A percentile compares a stretch with the other conserved stretches of the same genome.
These are phyloP conservation scores for Lentinula aciculospora DNA, from an alignment of 768 basidiomycete species.

Conservation along the genomic window DNA sequence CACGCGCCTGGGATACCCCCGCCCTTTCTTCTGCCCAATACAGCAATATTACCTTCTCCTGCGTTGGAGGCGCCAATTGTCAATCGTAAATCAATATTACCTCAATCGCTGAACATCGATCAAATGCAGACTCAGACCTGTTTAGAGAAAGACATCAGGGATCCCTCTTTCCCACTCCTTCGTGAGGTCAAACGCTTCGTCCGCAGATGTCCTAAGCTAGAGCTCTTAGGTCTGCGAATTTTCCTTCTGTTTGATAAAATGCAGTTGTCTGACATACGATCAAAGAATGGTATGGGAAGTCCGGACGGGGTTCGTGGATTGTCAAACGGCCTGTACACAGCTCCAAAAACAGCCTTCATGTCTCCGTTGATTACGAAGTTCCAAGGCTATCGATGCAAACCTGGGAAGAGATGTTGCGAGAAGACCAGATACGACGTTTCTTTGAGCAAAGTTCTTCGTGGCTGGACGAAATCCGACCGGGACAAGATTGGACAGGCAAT, in stretches of 20 bases:
- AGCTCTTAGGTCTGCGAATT: conserved; percentile 19
- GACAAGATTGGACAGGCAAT: conserved; percentile 3
- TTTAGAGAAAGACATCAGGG: conserved; percentile 12
- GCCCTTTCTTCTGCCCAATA: conserved; percentile 8
- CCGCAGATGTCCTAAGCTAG: conserved; percentile 27
- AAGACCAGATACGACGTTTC: conserved; percentile 8
- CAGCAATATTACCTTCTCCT: neutral
- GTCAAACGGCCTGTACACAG: conserved; percentile 17
- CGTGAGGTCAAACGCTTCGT: conserved; percentile 32
- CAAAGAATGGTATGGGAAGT: conserved; percentile 29
- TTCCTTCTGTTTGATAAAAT: neutral
- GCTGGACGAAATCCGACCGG: neutral
- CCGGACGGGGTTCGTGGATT: conserved; percentile 26
- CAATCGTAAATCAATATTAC: conserved; percentile 21
- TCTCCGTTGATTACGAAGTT: conserved; percentile 24
- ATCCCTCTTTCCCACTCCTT: conserved; percentile 28
- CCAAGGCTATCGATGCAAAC: conserved; percentile 17
- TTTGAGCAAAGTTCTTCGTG: neutral
- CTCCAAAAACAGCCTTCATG: conserved; percentile 23
- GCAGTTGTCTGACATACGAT: neutral
- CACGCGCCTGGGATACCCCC: conserved; percentile 27
- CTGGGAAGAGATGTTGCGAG: conserved; percentile 17
- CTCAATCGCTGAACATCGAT: conserved; percentile 19
- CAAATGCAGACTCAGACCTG: conserved; percentile 21
- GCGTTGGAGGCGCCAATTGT: conserved; percentile 5